Percentiles rank a stretch among this genome's conserved stretches.
Evolutionary conservation across 139 green algal genomes (phyloP).

Genomic region (Coccomyxa sp.): DNA sequence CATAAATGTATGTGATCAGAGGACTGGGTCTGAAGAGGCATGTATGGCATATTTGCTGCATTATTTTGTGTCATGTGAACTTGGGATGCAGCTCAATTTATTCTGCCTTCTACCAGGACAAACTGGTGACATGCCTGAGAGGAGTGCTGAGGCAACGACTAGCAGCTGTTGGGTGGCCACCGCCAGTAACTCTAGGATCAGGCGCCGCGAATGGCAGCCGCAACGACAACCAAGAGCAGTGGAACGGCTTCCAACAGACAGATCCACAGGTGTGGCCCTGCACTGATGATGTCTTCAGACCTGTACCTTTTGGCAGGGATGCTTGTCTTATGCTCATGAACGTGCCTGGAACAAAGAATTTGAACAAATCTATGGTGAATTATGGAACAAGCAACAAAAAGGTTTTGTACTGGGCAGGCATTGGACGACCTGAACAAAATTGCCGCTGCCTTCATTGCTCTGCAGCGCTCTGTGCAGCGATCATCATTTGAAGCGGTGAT

Average conservation of each 20-base stretch:
- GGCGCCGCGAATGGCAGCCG: not conserved
- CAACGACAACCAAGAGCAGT: not conserved
- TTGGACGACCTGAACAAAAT: not conserved
- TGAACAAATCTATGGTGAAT: too few species aligned
- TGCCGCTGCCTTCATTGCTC: constrained; percentile 5
- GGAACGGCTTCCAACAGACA: not conserved
- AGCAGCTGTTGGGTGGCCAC: constrained; percentile 4
- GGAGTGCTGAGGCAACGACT: not conserved
- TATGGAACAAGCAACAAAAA: too few species aligned
- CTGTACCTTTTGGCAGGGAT: not conserved
- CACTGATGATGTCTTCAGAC: not conserved
- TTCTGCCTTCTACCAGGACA: not conserved
- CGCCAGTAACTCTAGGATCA: not conserved
- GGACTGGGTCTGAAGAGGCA: too few species aligned
- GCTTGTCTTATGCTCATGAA: not conserved
- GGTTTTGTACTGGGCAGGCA: not conserved
- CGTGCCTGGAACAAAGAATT: not conserved
- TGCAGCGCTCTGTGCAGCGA: constrained; percentile 10
- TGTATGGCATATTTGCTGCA: too few species aligned
- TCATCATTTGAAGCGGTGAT: not conserved
- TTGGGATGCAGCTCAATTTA: too few species aligned
- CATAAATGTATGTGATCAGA: too few species aligned
- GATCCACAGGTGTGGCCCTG: not conserved
- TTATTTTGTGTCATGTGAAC: too few species aligned
- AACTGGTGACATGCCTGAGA: not conserved